Evolutionary conservation across 2,329 filamentous ascomycete genomes (phyloP), one percentile per base, ranked within the genome.

Genomic region (Cordyceps militaris): DNA sequence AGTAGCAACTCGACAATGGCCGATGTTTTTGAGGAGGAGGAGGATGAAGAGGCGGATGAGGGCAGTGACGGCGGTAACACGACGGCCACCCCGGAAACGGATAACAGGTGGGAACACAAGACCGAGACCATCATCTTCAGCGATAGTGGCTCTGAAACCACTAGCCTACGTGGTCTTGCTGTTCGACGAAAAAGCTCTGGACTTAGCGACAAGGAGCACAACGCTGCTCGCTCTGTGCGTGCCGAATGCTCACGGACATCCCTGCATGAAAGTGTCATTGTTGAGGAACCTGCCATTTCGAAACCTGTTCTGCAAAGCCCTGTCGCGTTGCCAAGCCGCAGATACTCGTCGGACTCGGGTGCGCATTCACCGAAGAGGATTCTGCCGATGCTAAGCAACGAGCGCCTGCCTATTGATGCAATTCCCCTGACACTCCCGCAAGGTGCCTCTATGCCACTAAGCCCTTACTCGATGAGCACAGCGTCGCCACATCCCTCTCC

Each of bases 1-100:
- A 81, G 80, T 40, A 87, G 84, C 68, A 83, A 82, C 63, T 85
- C 86, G 0, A 86, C 86, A 0, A 92, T 94, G 88, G 88, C 86
- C 0, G 89, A 93, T 67, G 89, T 94, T 1, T 94, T 93, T 62
- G 89, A 94, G 67, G 89, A 92, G 28, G 89, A 91, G 62, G 86
- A 89, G 64, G 79, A 82, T 3, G 74, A 92, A 28, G 89, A 78
- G 1, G 75, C 76, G 3, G 79, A 82, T 19, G 76, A 76, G 36
- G 74, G 76, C 61, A 73, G 73, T 16, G 63, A 73, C 64, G 58
- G 73, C 56, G 66, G 69, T 55, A 67, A 68, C 26, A 66, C 66
- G 28, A 67, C 66, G 48, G 64, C 68, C 19, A 65, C 65, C 5
- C 84, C 87, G 62, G 73, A 75, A 3, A 71, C 74, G 1, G 72